Evolutionary conservation across 148 eudicot genomes (phyloP).

Genomic region (Chenopodium suecicum): DNA sequence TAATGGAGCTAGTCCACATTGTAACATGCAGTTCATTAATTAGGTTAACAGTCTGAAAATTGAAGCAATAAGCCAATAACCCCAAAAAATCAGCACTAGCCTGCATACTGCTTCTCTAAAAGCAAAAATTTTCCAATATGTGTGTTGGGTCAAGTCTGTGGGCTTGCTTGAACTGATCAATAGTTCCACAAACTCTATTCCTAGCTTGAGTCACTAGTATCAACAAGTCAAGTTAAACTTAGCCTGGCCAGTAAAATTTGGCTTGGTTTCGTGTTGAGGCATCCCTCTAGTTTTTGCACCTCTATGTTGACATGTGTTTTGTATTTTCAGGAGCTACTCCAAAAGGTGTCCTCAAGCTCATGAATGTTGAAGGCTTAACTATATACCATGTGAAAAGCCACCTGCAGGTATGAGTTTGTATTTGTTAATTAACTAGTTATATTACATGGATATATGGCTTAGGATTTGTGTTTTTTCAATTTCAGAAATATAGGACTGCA

Average conservation of each 20-base stretch:
- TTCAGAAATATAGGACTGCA: slow-evolving; percentile 87
- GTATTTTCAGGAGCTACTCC: slow-evolving; percentile 70
- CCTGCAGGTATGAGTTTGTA: slow-evolving; percentile 51
- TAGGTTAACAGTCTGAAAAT: not conserved
- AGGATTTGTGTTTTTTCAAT: slow-evolving; percentile 12
- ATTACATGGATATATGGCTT: slow-evolving; percentile 9
- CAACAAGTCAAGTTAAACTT: not conserved
- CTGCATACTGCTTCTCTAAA: not conserved
- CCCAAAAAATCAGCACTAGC: not conserved
- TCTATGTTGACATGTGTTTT: slow-evolving; percentile 11
- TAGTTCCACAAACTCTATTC: not conserved
- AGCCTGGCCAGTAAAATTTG: not conserved
- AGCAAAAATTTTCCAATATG: not conserved
- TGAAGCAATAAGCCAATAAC: no score
- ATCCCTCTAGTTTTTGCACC: not conserved
- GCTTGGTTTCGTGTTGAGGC: not conserved
- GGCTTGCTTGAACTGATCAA: not conserved
- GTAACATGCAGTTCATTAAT: not conserved
- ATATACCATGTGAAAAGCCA: slow-evolving; percentile 90
- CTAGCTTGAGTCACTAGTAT: not conserved
- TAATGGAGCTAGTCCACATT: not conserved
- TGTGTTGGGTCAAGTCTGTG: not conserved
- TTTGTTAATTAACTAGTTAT: not conserved
- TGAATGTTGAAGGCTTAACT: slow-evolving; percentile 75
- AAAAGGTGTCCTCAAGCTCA: slow-evolving; percentile 66